Evolutionary conservation across 2,329 filamentous ascomycete genomes (phyloP).

Genomic region (Fusarium luffae): DNA sequence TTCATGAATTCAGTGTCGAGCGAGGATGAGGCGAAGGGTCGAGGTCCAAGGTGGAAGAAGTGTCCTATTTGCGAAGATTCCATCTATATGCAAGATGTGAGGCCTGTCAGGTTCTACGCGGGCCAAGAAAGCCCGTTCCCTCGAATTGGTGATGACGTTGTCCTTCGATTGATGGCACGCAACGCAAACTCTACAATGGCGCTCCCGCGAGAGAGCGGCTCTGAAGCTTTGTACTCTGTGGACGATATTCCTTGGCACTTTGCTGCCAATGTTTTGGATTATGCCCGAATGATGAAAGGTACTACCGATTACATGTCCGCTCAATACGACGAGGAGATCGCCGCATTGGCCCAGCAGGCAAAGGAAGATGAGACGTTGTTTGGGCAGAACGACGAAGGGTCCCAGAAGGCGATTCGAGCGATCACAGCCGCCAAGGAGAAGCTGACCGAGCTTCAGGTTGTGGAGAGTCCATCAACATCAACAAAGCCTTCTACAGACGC

Average conservation of each 20-base stretch:
- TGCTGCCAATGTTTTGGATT: slow-evolving; percentile 92
- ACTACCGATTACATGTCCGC: slow-evolving; percentile 86
- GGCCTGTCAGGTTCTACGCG: slow-evolving; percentile 89
- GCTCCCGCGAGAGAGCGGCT: slow-evolving; percentile 81
- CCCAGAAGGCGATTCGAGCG: slow-evolving; percentile 80
- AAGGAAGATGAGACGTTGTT: slow-evolving; percentile 92
- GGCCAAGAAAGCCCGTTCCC: slow-evolving; percentile 87
- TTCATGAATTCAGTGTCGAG: slow-evolving; percentile 89
- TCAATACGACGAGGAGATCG: slow-evolving; percentile 83
- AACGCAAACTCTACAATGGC: slow-evolving; percentile 85
- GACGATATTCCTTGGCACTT: slow-evolving; percentile 95
- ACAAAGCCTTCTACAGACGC: slow-evolving; percentile 52
- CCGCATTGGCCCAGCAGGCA: slow-evolving; percentile 78
- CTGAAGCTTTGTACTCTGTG: slow-evolving; percentile 73
- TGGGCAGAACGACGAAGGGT: slow-evolving; percentile 93
- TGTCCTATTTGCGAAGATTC: slow-evolving; percentile 96
- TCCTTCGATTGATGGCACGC: slow-evolving; percentile 86
- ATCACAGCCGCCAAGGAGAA: slow-evolving; percentile 83
- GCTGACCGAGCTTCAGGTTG: slow-evolving; percentile 59
- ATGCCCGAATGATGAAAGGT: slow-evolving; percentile 94
- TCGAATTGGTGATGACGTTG: slow-evolving; percentile 86
- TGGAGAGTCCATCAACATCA: slow-evolving; percentile 26
- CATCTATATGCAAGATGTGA: slow-evolving; percentile 90
- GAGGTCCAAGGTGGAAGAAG: slow-evolving; percentile 86
- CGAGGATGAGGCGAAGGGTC: slow-evolving; percentile 76